phyloP scores from a whole-genome alignment of 2,329 filamentous ascomycete genomes.

The Tolypocladium cylindrosporum region DNA sequence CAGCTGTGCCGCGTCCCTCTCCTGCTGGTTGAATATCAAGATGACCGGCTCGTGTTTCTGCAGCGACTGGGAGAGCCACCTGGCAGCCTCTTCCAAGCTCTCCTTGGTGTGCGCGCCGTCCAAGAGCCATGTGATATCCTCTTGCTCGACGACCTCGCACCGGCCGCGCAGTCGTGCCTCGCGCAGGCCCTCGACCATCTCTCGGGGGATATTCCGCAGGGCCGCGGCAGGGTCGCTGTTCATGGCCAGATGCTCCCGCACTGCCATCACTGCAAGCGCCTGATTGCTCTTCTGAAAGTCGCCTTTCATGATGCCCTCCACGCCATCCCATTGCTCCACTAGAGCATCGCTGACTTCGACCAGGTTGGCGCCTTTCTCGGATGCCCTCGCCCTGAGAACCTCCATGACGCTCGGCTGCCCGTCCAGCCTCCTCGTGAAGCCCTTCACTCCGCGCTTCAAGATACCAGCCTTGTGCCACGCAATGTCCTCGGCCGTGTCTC shows the following conservation, averaged over 20 bases:
- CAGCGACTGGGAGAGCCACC: slow-evolving; percentile 60
- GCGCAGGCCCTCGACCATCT: slow-evolving; percentile 56
- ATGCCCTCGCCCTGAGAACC: slow-evolving; percentile 50
- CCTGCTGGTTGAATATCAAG: slow-evolving; percentile 89
- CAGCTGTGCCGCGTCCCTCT: slow-evolving; percentile 61
- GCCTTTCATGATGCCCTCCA: slow-evolving; percentile 32
- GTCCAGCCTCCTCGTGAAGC: slow-evolving; percentile 21
- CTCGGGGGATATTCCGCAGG: slow-evolving; percentile 14
- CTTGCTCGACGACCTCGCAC: slow-evolving; percentile 55
- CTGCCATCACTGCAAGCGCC: slow-evolving; percentile 44
- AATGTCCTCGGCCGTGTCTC: slow-evolving; percentile 68
- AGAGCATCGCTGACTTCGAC: slow-evolving; percentile 29
- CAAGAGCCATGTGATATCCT: slow-evolving; percentile 61
- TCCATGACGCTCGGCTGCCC: slow-evolving; percentile 26
- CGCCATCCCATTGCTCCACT: slow-evolving; percentile 30
- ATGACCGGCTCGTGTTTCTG: slow-evolving; percentile 27
- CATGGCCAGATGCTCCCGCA: slow-evolving; percentile 43
- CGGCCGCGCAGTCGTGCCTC: slow-evolving; percentile 62
- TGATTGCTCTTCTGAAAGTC: slow-evolving; percentile 50
- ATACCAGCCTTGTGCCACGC: slow-evolving; percentile 89
- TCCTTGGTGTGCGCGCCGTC: slow-evolving; percentile 86
- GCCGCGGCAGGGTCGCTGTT: slow-evolving; percentile 9
- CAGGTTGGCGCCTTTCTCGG: slow-evolving; percentile 40
- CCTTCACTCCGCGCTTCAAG: slow-evolving; percentile 52
- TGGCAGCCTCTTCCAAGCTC: slow-evolving; percentile 64